Base-by-base conservation (phyloP, 768 basidiomycete species). In the Trametopsis cervina region DNA sequence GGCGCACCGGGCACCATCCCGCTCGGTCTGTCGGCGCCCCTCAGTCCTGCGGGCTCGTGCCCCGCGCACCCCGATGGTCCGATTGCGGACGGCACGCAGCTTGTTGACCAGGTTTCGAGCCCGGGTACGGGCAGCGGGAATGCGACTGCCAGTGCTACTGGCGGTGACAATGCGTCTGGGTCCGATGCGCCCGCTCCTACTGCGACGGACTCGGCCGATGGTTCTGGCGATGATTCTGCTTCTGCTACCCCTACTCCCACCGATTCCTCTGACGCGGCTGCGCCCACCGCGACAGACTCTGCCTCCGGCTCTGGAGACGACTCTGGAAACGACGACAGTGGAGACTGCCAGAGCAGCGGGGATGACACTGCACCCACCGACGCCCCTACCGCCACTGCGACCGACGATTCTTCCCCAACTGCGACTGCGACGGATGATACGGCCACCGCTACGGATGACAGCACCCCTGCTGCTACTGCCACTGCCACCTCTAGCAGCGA, bases 1-100 rank as follows among this genome's bases (percentile, higher is more conserved):
- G 79, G 79, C 18, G 60, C 53, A 5, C 26, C 59, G 2, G 79
- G 76, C 25, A 81, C 79, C 15, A 74, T 78, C 49, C 78, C 80
- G 6, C 72, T 79, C 44, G 76, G 76, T 39, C 58, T 64, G 38
- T 66, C 50, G 12, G 54, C 65, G 4, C 59, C 68, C 1, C 44
- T 78, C 25, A 66, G 54, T 52, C 75, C 78, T 20, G 58, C 72
- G 4, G 76, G 77, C 15, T 74, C 75, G 17, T 78, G 78, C 60
- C 70, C 70, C 24, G 78, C 77, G 7, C 58, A 76, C 50, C 60
- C 74, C 10, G 51, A 42, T 18, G 79, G 75, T 2, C 70, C 75
- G 42, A 68, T 80, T 47, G 44, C 76, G 4, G 75, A 76, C 55
- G 77, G 78, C 15, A 39, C 60, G 18, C 76, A 79, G 59, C 54